These are phyloP conservation scores for Boeremia lycopersici DNA, from an alignment of 2,329 filamentous ascomycete genomes.

Conservation along the genomic window DNA sequence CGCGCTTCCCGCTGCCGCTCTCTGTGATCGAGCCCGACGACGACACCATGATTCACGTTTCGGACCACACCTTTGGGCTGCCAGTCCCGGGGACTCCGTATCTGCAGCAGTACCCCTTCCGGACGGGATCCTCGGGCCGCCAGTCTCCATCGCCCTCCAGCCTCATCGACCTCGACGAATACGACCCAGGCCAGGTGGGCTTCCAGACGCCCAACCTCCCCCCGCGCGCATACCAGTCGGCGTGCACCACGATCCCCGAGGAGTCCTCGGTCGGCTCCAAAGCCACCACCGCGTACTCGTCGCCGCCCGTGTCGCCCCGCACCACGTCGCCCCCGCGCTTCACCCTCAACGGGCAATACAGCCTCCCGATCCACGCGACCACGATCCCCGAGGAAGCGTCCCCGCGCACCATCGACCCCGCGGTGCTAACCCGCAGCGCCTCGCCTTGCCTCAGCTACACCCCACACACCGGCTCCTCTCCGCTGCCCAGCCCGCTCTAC, in stretches of 20 bases:
- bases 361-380: conserved; percentile 39
- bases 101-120: conserved; percentile 32
- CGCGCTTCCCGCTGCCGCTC: conserved; percentile 72
- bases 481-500: too few relatives aligned
- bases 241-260: conserved; percentile 33
- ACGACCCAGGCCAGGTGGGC: conserved; percentile 26
- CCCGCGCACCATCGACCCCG: conserved; percentile 34
- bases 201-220: conserved; percentile 27
- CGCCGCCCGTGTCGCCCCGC: conserved; percentile 50
- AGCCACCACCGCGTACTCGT: too few relatives aligned
- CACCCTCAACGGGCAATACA: conserved; percentile 18
- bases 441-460: conserved; percentile 26
- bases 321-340: conserved; percentile 32
- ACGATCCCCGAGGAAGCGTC: conserved; percentile 33
- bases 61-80: conserved; percentile 9
- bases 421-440: conserved; percentile 31
- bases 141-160: conserved; percentile 16
- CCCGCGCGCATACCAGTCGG: conserved; percentile 27
- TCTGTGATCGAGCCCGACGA: conserved; percentile 77
- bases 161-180: conserved; percentile 26
- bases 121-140: conserved; percentile 15
- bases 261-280: conserved; percentile 28
- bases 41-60: conserved; percentile 58
- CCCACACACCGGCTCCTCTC: conserved; percentile 19
- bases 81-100: conserved; percentile 20